phyloP scores from a whole-genome alignment of 2,329 filamentous ascomycete genomes.

The Mollisia scopiformis region DNA sequence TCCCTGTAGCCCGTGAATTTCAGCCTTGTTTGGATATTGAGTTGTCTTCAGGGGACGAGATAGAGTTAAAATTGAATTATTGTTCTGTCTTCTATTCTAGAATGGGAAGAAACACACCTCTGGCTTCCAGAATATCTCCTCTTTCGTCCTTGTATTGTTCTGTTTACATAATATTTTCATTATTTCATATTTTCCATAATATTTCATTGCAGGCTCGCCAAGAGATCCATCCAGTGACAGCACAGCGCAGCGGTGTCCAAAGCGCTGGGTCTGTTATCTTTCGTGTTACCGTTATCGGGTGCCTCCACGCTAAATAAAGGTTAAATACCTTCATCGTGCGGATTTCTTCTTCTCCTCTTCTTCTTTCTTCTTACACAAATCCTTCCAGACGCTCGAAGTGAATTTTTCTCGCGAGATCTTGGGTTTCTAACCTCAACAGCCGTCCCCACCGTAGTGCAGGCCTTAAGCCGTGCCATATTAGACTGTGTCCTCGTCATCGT shows the following conservation, averaged over 20 bases:
- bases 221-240: neutral
- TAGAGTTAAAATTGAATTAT: neutral
- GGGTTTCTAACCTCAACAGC: neutral
- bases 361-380: neutral
- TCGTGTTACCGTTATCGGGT: neutral
- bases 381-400: neutral
- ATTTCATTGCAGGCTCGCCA: neutral
- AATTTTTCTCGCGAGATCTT: neutral
- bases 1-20: neutral
- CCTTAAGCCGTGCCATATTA: conserved; percentile 1
- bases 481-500: conserved; percentile 9
- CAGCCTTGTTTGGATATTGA: neutral
- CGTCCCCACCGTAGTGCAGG: neutral
- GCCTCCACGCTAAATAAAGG: neutral
- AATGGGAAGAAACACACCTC: no score
- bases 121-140: no score
- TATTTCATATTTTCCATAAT: neutral
- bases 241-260: neutral
- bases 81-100: neutral
- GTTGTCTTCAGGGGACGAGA: neutral
- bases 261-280: neutral
- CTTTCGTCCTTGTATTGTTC: no score
- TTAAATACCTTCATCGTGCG: neutral
- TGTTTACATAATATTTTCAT: neutral
- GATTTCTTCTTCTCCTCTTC: neutral